Base-by-base conservation (phyloP, 805 yeast species). In the Candida vaughaniae region DNA sequence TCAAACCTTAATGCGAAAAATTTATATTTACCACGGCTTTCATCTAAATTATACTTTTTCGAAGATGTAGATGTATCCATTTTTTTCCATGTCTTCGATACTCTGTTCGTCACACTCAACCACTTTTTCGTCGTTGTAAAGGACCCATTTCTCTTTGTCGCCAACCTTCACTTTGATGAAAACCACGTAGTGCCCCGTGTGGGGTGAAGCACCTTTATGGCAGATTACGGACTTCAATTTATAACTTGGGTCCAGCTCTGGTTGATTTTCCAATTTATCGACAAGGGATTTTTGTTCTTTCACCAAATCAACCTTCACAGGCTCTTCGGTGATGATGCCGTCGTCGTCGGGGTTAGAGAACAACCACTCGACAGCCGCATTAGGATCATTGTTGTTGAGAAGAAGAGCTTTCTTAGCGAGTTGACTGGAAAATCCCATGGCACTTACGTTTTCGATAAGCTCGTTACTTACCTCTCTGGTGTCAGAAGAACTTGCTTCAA, bases 171-270 rank as follows among this genome's bases (percentile, higher is more conserved):
- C 75, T 38, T 69, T 73, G 22, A 85, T 66, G 51, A 84, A 89
- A 1, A 82, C 85, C 27, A 90, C 96, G 58, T 89, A 89, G 57
- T 89, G 97, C 1, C 96, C 96, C 0, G 95, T 85, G 48, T 90
- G 96, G 1, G 87, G 83, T 9, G 95, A 83, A 2, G 79, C 70
- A 6, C 97, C 97, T 57, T 89, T 90, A 58, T 89, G 97, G 55
- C 96, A 88, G 11, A 90, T 69, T 4, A 85, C 82, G 0, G 84
- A 83, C 29, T 72, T 67, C 32, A 90, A 58, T 3, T 49, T 43
- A 52, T 82, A 88, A 11, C 48, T 8, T 6, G 18, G 16, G 28
- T 3, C 12, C 6, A 16, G 11, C 8, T 3, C 8, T 6, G 23
- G 10, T 20, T 20, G 23, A 12, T 12, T 5, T 22, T 35, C 25